Evolutionary conservation across 176 grass and related monocot species (phyloP).

Genomic region (Aegilops tauschii): DNA sequence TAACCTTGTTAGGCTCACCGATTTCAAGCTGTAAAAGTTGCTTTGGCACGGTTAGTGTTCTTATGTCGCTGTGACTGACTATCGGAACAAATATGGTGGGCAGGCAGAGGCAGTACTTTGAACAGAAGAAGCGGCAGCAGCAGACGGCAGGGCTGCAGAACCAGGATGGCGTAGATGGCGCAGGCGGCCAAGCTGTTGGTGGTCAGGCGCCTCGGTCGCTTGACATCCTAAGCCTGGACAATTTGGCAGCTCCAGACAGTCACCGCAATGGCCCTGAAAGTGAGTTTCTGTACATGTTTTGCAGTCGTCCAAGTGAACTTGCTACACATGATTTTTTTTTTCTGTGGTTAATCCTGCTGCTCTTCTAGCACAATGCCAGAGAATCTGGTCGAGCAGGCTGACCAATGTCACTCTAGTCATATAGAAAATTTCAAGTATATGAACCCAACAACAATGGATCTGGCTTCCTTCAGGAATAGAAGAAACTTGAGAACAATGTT

Average conservation of each 20-base stretch:
- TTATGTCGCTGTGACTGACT: background rate
- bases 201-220: constrained; percentile 59
- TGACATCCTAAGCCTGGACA: constrained; percentile 69
- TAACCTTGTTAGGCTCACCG: constrained; percentile 28
- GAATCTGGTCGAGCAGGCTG: background rate
- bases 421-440: background rate
- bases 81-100: constrained; percentile 8
- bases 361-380: constrained; percentile 17
- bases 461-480: background rate
- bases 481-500: background rate
- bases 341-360: constrained; percentile 5
- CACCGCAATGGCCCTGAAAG: constrained; percentile 26
- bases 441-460: background rate
- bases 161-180: constrained; percentile 29
- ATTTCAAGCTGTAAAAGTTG: constrained; percentile 17
- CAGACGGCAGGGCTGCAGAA: constrained; percentile 37
- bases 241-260: constrained; percentile 54
- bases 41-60: background rate
- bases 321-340: constrained; percentile 17
- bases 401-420: constrained; percentile 3
- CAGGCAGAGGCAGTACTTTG: constrained; percentile 97
- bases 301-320: background rate
- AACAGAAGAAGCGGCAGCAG: constrained; percentile 83
- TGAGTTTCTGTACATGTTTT: constrained; percentile 40
- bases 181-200: constrained; percentile 24